Evolutionary conservation across 75 land plant species (phyloP).

Genomic region (Gnetum montanum): DNA sequence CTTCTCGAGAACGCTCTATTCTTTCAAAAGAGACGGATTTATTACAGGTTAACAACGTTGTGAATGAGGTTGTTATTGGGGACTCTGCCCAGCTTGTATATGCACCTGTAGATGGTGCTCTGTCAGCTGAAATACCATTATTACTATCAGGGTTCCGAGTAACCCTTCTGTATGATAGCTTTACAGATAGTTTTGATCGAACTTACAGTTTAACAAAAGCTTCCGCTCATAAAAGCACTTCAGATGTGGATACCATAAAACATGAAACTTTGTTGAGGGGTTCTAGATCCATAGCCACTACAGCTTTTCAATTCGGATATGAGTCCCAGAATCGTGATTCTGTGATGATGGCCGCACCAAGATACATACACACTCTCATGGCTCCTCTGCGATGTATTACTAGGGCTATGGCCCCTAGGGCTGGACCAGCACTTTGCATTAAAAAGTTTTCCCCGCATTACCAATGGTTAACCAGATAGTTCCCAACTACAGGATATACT

Average conservation of each 20-base stretch:
- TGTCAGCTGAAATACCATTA: constrained; percentile 31
- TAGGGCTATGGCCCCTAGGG: constrained; percentile 41
- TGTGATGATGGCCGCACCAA: constrained; percentile 35
- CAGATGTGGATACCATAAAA: constrained; percentile 4
- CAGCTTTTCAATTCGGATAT: constrained; percentile 39
- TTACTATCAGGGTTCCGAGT: constrained; percentile 38
- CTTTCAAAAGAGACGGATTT: constrained; percentile 20
- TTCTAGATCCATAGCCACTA: constrained; percentile 32
- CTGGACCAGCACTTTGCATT: constrained; percentile 11
- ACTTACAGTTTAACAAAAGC: constrained; percentile 27
- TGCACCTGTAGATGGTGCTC: constrained; percentile 38
- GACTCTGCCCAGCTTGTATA: constrained; percentile 32
- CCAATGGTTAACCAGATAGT: constrained; percentile 26
- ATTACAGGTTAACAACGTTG: constrained; percentile 43
- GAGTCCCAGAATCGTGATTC: constrained; percentile 31
- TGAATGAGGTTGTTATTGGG: constrained; percentile 26
- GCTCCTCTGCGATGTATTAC: constrained; percentile 43
- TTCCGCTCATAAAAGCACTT: constrained; percentile 19
- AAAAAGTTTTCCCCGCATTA: constrained; percentile 15
- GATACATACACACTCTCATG: constrained; percentile 41
- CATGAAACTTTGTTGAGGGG: constrained; percentile 5
- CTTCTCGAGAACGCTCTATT: constrained; percentile 13
- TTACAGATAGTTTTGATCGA: constrained; percentile 19
- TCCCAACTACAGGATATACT: constrained; percentile 30
- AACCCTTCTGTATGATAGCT: constrained; percentile 9